Evolutionary conservation across 2,329 filamentous ascomycete species (phyloP).

Genomic region (Fusarium sp.): DNA sequence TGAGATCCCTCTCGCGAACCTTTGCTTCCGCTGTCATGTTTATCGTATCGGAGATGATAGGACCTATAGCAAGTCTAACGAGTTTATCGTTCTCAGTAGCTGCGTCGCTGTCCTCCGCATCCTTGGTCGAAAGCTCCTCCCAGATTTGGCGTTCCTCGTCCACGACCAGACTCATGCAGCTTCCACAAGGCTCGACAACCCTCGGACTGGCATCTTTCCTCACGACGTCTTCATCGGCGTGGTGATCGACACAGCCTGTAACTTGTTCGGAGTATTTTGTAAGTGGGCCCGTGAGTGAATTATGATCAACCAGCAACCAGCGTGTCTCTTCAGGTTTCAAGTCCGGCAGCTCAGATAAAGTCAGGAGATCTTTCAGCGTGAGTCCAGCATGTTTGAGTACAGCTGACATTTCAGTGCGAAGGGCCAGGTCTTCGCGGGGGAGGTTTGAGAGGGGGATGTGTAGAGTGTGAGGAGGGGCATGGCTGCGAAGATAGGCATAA

Average conservation of each 20-base stretch:
- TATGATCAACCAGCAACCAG: conserved; percentile 86
- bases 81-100: conserved; percentile 65
- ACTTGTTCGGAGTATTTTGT: conserved; percentile 64
- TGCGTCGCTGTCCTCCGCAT: conserved; percentile 39
- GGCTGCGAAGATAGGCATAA: conserved; percentile 77
- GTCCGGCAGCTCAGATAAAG: conserved; percentile 61
- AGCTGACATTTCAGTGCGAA: conserved; percentile 78
- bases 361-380: conserved; percentile 71
- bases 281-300: conserved; percentile 73
- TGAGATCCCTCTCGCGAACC: conserved; percentile 70
- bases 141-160: conserved; percentile 68
- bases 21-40: conserved; percentile 73
- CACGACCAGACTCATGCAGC: conserved; percentile 77
- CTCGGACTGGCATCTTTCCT: conserved; percentile 61
- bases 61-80: conserved; percentile 74
- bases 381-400: conserved; percentile 72
- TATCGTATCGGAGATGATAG: conserved; percentile 78
- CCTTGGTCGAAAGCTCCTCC: conserved; percentile 59
- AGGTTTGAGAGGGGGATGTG: conserved; percentile 82
- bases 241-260: conserved; percentile 79
- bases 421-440: conserved; percentile 70
- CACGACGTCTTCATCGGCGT: conserved; percentile 75
- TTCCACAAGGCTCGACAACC: conserved; percentile 74
- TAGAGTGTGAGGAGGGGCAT: conserved; percentile 63
- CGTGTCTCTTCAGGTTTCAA: conserved; percentile 66